phyloP scores from a whole-genome alignment of 768 basidiomycete genomes.

The Boletus huronensis region DNA sequence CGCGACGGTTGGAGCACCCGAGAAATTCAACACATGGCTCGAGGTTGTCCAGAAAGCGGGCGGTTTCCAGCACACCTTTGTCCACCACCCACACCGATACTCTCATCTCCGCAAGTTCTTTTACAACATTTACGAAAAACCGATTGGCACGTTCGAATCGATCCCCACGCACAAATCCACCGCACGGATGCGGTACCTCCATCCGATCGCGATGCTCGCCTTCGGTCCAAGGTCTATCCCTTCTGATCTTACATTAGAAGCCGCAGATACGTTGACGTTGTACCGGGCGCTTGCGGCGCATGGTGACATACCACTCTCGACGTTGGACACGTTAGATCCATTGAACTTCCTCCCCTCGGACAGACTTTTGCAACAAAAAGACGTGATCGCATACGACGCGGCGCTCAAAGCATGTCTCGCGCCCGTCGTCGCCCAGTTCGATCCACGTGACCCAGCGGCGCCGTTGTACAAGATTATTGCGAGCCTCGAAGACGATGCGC shows the following conservation, averaged over 20 bases:
- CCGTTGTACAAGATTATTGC: slow-evolving; percentile 39
- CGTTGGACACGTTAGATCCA: slow-evolving; percentile 38
- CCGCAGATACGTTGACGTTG: slow-evolving; percentile 51
- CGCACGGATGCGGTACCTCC: slow-evolving; percentile 49
- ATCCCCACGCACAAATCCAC: slow-evolving; percentile 38
- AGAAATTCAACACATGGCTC: slow-evolving; percentile 65
- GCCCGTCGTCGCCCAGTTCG: slow-evolving; percentile 35
- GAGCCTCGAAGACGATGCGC: slow-evolving; percentile 39
- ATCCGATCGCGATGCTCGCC: slow-evolving; percentile 59
- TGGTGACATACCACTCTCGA: slow-evolving; percentile 22
- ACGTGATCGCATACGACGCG: slow-evolving; percentile 57
- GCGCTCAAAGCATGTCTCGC: slow-evolving; percentile 45
- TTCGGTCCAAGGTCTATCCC: slow-evolving; percentile 52
- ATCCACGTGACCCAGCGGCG: slow-evolving; percentile 33
- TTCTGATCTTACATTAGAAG: slow-evolving; percentile 60
- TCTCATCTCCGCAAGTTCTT: slow-evolving; percentile 69
- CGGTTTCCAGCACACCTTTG: slow-evolving; percentile 55
- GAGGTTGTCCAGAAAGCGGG: slow-evolving; percentile 55
- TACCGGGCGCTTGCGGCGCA: slow-evolving; percentile 41
- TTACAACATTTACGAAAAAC: slow-evolving; percentile 39
- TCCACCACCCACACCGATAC: slow-evolving; percentile 66
- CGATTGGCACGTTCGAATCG: slow-evolving; percentile 30
- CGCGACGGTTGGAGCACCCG: slow-evolving; percentile 65
- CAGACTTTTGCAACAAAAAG: slow-evolving; percentile 51
- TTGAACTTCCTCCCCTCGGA: slow-evolving; percentile 40